Evolutionary conservation across 371 early-diverging fungal genomes (phyloP).

Genomic region (Rhizopus arrhizus): DNA sequence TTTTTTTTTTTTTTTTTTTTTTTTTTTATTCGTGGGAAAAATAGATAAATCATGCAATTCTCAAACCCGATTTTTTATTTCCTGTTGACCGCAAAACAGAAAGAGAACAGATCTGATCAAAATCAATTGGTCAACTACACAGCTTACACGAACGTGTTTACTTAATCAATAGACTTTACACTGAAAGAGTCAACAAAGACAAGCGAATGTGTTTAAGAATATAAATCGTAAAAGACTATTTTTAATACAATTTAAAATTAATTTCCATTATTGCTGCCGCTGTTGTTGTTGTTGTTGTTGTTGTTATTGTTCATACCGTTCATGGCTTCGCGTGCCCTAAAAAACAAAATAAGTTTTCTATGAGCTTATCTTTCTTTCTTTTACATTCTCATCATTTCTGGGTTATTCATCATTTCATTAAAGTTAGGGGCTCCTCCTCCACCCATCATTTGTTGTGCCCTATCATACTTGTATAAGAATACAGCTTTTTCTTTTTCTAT

Average conservation of each 20-base stretch:
- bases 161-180: too few species aligned
- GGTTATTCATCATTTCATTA: conserved; percentile 77
- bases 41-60: neutral
- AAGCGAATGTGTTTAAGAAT: neutral
- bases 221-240: neutral
- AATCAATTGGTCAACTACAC: too few species aligned
- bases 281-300: neutral
- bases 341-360: neutral
- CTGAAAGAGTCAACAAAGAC: too few species aligned
- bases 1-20: neutral
- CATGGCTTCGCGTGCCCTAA: conserved; percentile 78
- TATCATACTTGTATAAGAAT: conserved; percentile 15
- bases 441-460: conserved; percentile 81
- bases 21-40: conserved; percentile 7
- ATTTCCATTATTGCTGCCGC: neutral
- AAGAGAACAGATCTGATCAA: too few species aligned
- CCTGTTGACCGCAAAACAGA: conserved; percentile 8
- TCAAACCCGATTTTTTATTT: conserved; percentile 2
- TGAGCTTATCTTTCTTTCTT: conserved; percentile 7
- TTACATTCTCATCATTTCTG: conserved; percentile 75
- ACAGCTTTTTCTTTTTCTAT: neutral
- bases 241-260: neutral
- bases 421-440: conserved; percentile 58
- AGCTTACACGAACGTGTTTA: neutral
- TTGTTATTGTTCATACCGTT: neutral